A percentile compares a stretch with the other conserved stretches of the same genome.
Conservation (phyloP, 805 yeast genomes). For the Kazachstania bromeliacearum region DNA sequence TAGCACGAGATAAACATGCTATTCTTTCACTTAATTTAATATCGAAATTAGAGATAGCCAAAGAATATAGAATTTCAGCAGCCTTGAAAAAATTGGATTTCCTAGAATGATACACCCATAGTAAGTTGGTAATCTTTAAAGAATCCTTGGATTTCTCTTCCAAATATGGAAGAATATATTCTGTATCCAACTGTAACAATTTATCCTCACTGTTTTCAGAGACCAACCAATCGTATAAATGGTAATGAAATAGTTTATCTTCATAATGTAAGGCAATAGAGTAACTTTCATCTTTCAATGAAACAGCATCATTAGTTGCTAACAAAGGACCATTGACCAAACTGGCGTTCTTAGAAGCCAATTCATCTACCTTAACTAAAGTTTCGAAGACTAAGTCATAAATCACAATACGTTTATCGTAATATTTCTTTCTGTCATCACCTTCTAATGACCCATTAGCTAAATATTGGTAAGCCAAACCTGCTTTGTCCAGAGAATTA, state of each 20-base stretch:
- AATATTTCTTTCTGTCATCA: slow-evolving; percentile 44
- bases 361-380: slow-evolving; percentile 59
- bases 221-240: slow-evolving; percentile 87
- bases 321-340: slow-evolving; percentile 4
- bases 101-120: slow-evolving; percentile 86
- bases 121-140: slow-evolving; percentile 64
- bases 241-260: slow-evolving; percentile 85
- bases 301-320: slow-evolving; percentile 27
- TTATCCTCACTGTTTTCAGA: slow-evolving; percentile 67
- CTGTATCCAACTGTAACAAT: slow-evolving; percentile 70
- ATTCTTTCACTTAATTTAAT: slow-evolving; percentile 65
- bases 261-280: slow-evolving; percentile 59
- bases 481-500: slow-evolving; percentile 51
- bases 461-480: slow-evolving; percentile 47
- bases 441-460: slow-evolving; percentile 41
- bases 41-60: slow-evolving; percentile 67
- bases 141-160: slow-evolving; percentile 56
- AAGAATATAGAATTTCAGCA: slow-evolving; percentile 65
- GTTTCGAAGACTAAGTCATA: slow-evolving; percentile 71
- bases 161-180: slow-evolving; percentile 68
- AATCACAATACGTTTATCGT: slow-evolving; percentile 45
- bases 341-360: slow-evolving; percentile 36
- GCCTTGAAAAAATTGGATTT: slow-evolving; percentile 71
- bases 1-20: slow-evolving; percentile 83
- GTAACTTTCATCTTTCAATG: slow-evolving; percentile 64